Evolutionary conservation across 495 filamentous ascomycete genomes (phyloP).

Genomic region (Podospora fimiseda): DNA sequence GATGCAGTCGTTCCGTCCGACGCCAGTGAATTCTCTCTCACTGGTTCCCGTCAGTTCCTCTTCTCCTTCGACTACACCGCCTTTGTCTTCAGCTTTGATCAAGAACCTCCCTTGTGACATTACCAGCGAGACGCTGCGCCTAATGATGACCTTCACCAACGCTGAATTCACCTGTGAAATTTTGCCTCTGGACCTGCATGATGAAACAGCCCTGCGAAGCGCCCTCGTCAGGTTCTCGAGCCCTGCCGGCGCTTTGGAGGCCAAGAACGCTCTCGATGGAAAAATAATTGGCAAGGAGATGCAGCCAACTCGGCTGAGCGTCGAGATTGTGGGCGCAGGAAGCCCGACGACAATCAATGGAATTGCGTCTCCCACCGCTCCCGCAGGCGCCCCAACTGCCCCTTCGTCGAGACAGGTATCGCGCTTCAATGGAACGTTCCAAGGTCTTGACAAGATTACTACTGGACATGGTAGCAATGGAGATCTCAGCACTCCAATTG

Average conservation of each 20-base stretch:
- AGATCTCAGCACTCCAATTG: conserved; percentile 52
- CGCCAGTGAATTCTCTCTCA: conserved; percentile 34
- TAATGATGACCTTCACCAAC: conserved; percentile 82
- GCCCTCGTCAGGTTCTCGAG: conserved; percentile 73
- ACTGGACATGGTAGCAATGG: conserved; percentile 51
- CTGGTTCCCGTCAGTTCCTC: conserved; percentile 28
- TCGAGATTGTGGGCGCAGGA: conserved; percentile 57
- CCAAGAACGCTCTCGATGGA: conserved; percentile 68
- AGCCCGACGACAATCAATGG: conserved; percentile 21
- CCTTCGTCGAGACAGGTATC: conserved; percentile 63
- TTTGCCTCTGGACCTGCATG: conserved; percentile 55
- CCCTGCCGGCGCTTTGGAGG: conserved; percentile 66
- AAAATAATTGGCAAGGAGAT: conserved; percentile 73
- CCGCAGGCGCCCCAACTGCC: conserved; percentile 44
- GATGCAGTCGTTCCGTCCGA: conserved; percentile 29
- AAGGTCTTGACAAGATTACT: conserved; percentile 64
- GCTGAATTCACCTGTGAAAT: conserved; percentile 72
- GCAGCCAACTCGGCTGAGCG: conserved; percentile 71
- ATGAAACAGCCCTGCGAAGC: conserved; percentile 65
- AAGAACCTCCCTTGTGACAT: conserved; percentile 71
- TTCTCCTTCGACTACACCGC: conserved; percentile 38
- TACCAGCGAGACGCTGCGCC: conserved; percentile 62
- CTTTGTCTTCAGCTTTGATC: conserved; percentile 48
- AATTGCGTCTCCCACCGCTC: conserved; percentile 4
- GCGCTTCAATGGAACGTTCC: conserved; percentile 73